A percentile compares a stretch with the other conserved stretches of the same genome.
phyloP scores from a whole-genome alignment of 495 filamentous ascomycete species.

The Penicillium desertorum region DNA sequence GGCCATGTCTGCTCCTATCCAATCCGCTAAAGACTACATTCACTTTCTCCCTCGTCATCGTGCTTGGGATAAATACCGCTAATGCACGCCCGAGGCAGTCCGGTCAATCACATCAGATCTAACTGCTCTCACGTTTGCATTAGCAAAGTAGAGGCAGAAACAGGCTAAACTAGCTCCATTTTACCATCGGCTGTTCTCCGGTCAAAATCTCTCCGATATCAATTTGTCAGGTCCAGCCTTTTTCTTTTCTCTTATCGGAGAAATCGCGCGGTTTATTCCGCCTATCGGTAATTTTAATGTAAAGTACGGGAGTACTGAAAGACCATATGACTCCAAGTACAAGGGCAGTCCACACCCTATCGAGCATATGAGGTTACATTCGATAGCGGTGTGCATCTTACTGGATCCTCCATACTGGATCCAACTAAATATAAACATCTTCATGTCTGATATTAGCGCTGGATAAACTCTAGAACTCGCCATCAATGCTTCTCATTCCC shows the following conservation, averaged over 20 bases:
- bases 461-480: slow-evolving; percentile 7
- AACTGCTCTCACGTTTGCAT: slow-evolving; percentile 22
- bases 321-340: not conserved
- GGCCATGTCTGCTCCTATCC: slow-evolving; percentile 14
- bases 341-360: not conserved
- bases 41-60: not conserved
- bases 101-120: slow-evolving; percentile 33
- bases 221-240: not conserved
- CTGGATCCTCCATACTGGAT: not conserved
- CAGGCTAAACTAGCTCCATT: slow-evolving; percentile 15
- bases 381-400: not conserved
- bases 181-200: slow-evolving; percentile 29
- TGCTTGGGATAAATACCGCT: slow-evolving; percentile 21
- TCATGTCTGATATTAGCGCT: slow-evolving; percentile 16
- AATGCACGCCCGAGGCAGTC: slow-evolving; percentile 24
- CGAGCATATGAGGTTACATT: not conserved
- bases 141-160: slow-evolving; percentile 14
- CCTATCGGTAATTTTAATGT: slow-evolving; percentile 4
- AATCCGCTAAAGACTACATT: slow-evolving; percentile 3
- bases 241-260: slow-evolving; percentile 9
- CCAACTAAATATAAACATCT: slow-evolving; percentile 23
- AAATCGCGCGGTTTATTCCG: slow-evolving; percentile 19
- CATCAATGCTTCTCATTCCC: slow-evolving; percentile 6
- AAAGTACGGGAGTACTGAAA: not conserved
- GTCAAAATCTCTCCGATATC: slow-evolving; percentile 16